Conservation (phyloP, 2,329 filamentous ascomycete genomes). For the Dactylonectria macrodidyma region DNA sequence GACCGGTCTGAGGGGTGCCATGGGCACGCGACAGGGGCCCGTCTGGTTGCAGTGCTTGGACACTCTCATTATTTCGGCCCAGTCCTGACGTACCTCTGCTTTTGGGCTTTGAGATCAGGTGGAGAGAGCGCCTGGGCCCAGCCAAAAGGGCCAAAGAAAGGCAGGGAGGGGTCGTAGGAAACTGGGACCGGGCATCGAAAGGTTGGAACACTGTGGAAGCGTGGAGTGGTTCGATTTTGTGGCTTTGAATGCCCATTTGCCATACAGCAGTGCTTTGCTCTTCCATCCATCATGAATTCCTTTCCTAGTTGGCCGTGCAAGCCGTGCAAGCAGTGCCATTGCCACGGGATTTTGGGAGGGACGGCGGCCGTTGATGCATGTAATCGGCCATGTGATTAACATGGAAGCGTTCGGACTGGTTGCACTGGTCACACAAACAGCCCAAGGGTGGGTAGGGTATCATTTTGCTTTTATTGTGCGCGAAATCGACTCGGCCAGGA, state of each 20-base stretch:
- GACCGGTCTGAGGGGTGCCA: conserved; percentile 59
- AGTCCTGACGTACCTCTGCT: conserved; percentile 35
- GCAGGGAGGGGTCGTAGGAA: conserved; percentile 31
- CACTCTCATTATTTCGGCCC: conserved; percentile 43
- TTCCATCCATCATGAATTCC: conserved; percentile 40
- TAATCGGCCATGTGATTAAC: conserved; percentile 47
- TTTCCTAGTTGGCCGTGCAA: conserved; percentile 23
- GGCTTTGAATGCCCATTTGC: conserved; percentile 34
- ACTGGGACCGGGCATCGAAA: conserved; percentile 30
- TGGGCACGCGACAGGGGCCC: conserved; percentile 47
- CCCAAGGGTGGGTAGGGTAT: conserved; percentile 42
- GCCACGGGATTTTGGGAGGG: conserved; percentile 24
- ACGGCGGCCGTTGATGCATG: conserved; percentile 38
- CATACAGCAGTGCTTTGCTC: conserved; percentile 24
- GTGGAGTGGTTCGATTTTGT: conserved; percentile 41
- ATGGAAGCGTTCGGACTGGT: conserved; percentile 44
- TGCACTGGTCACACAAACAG: conserved; percentile 45
- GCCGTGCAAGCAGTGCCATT: conserved; percentile 8
- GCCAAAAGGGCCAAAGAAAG: conserved; percentile 11
- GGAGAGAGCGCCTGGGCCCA: conserved; percentile 36
- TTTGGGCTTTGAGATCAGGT: conserved; percentile 44
- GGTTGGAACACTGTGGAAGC: conserved; percentile 29
- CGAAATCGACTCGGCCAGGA: conserved; percentile 24
- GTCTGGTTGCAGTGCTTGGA: conserved; percentile 42
- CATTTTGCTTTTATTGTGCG: conserved; percentile 41